Evolutionary conservation across 768 basidiomycete genomes (phyloP), one percentile per base, ranked within the genome.

Genomic region (Boletus coccyginus): DNA sequence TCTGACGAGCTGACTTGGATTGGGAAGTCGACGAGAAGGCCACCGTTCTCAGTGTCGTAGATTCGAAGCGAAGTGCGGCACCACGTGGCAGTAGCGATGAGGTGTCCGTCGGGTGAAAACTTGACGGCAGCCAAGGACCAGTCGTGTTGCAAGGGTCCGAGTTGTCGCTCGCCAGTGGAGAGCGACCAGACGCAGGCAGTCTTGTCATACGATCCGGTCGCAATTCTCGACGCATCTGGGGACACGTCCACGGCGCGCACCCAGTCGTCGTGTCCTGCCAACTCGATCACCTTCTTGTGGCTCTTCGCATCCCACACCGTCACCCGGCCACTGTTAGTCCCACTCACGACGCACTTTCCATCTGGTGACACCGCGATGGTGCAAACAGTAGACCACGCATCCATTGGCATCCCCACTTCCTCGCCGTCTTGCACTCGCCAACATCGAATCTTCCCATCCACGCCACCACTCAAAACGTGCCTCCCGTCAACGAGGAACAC

Each of bases 141-240:
- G 5, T 43, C 47, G 3, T 55, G 53, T 16, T 35, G 33, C 41
- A 55, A 21, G 7, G 53, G 53, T 2, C 41, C 47, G 10, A 55
- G 53, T 19, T 50, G 13, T 16, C 24, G 55, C 24, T 17, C 2
- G 24, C 51, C 51, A 4, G 39, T 47, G 16, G 45, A 19, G 19
- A 52, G 32, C 10, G 50, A 52, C 56, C 56, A 57, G 45, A 57
- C n/a, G 19, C 38, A 52, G 13, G 55, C 55, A 2, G 55, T 56
- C 44, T 39, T 52, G 55, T 56, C 55, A 17, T 56, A 52, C 24
- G 55, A 56, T 3, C 55, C 55, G 8, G 55, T 56, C n/a, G 46
- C 36, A 39, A 58, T 29, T 32, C 33, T 38, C 3, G 46, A 52
- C 6, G 56, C 31, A 10, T 57, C 43, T 0, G 48, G 48, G 5